A percentile compares a stretch with the other conserved stretches of the same genome.
These are phyloP conservation scores for Plasmopara viticola DNA, from an alignment of 352 stramenopile species.

Conservation along the genomic window DNA sequence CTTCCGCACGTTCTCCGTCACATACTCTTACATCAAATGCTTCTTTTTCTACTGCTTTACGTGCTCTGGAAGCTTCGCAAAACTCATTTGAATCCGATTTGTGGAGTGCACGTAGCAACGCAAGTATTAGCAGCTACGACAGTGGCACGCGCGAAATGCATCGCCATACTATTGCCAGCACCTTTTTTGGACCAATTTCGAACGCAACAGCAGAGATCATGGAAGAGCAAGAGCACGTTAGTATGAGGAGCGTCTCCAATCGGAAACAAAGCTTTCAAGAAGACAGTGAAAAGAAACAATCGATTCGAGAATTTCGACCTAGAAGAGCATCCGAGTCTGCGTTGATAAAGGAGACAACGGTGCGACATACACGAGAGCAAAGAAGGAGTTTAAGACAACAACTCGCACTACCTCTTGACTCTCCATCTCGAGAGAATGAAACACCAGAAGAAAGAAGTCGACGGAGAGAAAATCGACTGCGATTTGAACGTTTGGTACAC, in stretches of 20 bases:
- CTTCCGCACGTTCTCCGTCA: too few relatives aligned
- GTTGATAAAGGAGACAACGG: too few relatives aligned
- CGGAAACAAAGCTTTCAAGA: too few relatives aligned
- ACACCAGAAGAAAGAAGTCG: slow-evolving; percentile 18
- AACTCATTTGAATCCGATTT: slow-evolving; percentile 11
- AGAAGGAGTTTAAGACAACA: too few relatives aligned
- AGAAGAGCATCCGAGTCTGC: too few relatives aligned
- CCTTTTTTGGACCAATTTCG: slow-evolving; percentile 37
- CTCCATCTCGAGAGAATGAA: slow-evolving; percentile 13
- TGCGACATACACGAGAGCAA: too few relatives aligned
- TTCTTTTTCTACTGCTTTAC: neutral
- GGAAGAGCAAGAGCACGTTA: neutral
- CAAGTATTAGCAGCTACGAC: slow-evolving; percentile 48
- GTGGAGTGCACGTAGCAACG: slow-evolving; percentile 38
- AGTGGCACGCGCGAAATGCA: slow-evolving; percentile 37
- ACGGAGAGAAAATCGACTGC: slow-evolving; percentile 39
- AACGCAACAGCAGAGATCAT: slow-evolving; percentile 22
- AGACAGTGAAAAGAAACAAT: too few relatives aligned
- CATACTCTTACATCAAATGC: too few relatives aligned
- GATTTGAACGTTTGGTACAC: slow-evolving; percentile 53
- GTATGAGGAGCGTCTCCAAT: too few relatives aligned
- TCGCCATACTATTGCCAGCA: slow-evolving; percentile 25
- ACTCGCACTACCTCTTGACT: slow-evolving; percentile 2
- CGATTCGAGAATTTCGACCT: too few relatives aligned
- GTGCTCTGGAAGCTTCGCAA: slow-evolving; percentile 8